phyloP scores from a whole-genome alignment of 495 filamentous ascomycete species.

The Pseudomonodictys pantanalensis region DNA sequence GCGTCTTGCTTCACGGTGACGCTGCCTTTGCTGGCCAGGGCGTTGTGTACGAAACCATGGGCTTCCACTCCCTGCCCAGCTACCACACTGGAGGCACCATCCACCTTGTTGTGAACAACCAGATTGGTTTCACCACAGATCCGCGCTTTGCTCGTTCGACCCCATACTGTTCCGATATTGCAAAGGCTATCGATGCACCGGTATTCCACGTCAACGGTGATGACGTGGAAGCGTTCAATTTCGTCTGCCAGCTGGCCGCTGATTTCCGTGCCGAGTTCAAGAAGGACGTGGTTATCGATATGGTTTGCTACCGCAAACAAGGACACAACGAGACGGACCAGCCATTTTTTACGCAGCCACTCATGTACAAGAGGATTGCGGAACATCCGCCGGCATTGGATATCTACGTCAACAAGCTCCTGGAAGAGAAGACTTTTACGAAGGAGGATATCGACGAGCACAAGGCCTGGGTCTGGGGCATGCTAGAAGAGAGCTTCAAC shows the following conservation, averaged over 20 bases:
- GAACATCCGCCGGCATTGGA: constrained; percentile 75
- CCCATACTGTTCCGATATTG: constrained; percentile 98
- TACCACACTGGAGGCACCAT: constrained; percentile 98
- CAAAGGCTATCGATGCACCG: constrained; percentile 95
- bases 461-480: constrained; percentile 99
- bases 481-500: constrained; percentile 94
- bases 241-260: constrained; percentile 91
- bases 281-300: constrained; percentile 93
- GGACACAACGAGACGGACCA: constrained; percentile 99
- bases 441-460: constrained; percentile 98
- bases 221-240: constrained; percentile 97
- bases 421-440: constrained; percentile 88
- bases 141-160: constrained; percentile 95
- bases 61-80: constrained; percentile 89
- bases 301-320: constrained; percentile 98
- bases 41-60: constrained; percentile 97
- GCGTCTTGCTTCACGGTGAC: constrained; percentile 92
- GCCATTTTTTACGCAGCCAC: constrained; percentile 97
- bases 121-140: constrained; percentile 99
- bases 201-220: constrained; percentile 99
- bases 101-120: constrained; percentile 97
- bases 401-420: constrained; percentile 82
- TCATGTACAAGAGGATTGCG: constrained; percentile 97
- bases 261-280: constrained; percentile 99
- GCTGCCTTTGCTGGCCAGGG: constrained; percentile 95